A percentile compares a stretch with the other conserved stretches of the same genome.
Conservation (phyloP, 768 basidiomycete species). For the Leccinum broughii region DNA sequence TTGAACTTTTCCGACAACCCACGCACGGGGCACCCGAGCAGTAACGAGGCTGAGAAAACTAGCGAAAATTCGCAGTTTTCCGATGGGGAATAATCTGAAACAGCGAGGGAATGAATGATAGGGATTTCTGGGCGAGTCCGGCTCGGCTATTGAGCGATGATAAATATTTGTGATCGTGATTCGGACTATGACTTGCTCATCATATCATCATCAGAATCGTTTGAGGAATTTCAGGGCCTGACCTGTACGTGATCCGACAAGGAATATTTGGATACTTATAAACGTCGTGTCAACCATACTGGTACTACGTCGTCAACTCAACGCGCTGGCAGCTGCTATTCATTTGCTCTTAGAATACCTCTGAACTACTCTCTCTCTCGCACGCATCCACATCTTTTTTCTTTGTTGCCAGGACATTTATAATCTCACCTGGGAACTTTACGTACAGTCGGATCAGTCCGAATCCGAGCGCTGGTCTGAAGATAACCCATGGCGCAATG, state of each 20-base stretch:
- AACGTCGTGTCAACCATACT: background rate
- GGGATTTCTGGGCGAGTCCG: background rate
- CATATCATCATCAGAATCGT: background rate
- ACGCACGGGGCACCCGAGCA: background rate
- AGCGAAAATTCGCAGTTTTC: background rate
- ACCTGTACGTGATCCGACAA: conserved; percentile 5
- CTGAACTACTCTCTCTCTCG: background rate
- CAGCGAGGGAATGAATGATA: background rate
- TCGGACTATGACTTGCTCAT: no score
- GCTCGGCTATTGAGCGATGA: background rate
- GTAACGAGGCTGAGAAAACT: conserved; percentile 8
- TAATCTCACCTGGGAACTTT: background rate
- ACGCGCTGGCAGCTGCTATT: background rate
- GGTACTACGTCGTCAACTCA: background rate
- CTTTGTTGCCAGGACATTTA: background rate
- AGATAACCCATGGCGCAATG: background rate
- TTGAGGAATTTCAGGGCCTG: background rate
- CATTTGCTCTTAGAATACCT: background rate
- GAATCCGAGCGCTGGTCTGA: background rate
- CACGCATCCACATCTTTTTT: background rate
- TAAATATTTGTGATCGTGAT: background rate
- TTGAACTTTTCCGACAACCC: background rate
- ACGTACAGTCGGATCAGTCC: background rate
- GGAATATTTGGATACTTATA: background rate
- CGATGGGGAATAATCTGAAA: background rate